These are phyloP conservation scores for Spergularia bocconei DNA, from an alignment of 148 eudicot genomes.

Conservation along the genomic window DNA sequence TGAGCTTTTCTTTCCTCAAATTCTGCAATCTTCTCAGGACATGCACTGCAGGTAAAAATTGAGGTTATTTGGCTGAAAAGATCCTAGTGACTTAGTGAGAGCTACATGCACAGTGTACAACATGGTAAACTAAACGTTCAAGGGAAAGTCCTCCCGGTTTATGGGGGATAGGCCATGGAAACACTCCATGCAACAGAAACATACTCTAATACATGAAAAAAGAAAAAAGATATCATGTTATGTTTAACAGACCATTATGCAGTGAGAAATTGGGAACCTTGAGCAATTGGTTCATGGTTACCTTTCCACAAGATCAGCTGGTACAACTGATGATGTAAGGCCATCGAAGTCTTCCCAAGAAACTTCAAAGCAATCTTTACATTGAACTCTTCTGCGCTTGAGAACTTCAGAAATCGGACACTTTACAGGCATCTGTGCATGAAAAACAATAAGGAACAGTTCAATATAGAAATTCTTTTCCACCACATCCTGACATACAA, in stretches of 20 bases:
- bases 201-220: no score
- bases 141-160: no score
- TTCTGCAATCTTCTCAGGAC: constrained; percentile 79
- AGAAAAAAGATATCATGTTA: neutral
- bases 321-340: constrained; percentile 59
- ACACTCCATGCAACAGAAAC: no score
- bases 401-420: constrained; percentile 73
- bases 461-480: neutral
- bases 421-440: constrained; percentile 64
- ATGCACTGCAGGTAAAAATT: constrained; percentile 51
- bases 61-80: neutral
- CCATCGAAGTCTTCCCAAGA: constrained; percentile 74
- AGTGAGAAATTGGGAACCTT: neutral
- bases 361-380: constrained; percentile 78
- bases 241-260: neutral
- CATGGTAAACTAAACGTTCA: no score
- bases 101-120: no score
- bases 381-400: constrained; percentile 62
- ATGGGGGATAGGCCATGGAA: no score
- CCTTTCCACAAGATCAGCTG: constrained; percentile 82
- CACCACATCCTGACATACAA: neutral
- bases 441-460: constrained; percentile 10
- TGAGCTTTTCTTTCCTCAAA: constrained; percentile 60
- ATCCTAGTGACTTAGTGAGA: no score
- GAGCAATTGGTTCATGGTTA: constrained; percentile 21